phyloP scores from a whole-genome alignment of 306 rosid species.

The Vigna radiata region DNA sequence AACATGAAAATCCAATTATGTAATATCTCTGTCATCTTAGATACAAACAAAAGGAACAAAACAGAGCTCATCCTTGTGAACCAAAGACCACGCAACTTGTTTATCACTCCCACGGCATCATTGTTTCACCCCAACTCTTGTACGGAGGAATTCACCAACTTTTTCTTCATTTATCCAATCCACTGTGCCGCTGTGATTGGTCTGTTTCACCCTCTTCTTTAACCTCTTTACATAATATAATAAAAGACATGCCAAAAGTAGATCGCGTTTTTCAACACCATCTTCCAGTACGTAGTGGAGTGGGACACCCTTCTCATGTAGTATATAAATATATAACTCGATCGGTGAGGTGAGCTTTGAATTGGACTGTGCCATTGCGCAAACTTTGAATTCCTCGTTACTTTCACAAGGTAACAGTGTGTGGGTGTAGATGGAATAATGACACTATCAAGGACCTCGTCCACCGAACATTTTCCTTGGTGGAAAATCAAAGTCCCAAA shows the following conservation, averaged over 20 bases:
- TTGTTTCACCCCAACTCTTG: constrained; percentile 7
- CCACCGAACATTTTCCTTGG: constrained; percentile 1
- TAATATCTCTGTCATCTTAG: constrained; percentile 30
- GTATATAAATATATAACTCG: no score
- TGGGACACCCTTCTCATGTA: background rate
- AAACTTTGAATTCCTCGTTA: background rate
- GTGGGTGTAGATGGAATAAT: background rate
- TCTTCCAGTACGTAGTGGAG: background rate
- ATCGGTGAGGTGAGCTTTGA: constrained; percentile 3
- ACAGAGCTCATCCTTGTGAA: constrained; percentile 35
- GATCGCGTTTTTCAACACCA: constrained; percentile 21
- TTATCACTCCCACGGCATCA: background rate
- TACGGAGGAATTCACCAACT: constrained; percentile 35
- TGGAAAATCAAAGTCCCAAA: constrained; percentile 39
- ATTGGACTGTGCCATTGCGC: background rate
- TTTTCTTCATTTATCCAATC: constrained; percentile 1
- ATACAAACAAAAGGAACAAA: constrained; percentile 46
- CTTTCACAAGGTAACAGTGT: background rate
- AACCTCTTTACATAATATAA: background rate
- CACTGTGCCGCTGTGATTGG: constrained; percentile 20
- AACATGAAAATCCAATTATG: background rate
- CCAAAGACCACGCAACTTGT: constrained; percentile 38
- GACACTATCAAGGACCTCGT: background rate
- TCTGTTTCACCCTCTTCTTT: constrained; percentile 17
- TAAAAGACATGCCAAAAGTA: constrained; percentile 17